Evolutionary conservation across 805 yeast genomes (phyloP).

Genomic region (Candida ficus): DNA sequence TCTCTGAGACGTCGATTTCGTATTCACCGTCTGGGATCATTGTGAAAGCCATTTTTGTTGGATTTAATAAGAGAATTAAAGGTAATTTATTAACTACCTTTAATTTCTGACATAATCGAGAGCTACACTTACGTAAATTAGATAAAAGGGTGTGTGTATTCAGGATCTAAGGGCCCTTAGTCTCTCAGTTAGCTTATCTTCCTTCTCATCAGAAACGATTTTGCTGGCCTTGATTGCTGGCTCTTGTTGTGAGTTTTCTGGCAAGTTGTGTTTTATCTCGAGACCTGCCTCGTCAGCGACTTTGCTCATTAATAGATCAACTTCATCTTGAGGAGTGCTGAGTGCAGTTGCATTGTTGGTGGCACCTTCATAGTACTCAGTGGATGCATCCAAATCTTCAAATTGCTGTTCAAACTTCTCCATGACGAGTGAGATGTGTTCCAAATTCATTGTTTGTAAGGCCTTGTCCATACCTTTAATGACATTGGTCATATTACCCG

Average conservation of each 20-base stretch:
- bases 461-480: constrained; percentile 97
- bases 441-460: constrained; percentile 90
- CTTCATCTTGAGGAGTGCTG: constrained; percentile 92
- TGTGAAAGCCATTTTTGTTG: too few species aligned
- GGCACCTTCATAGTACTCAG: constrained; percentile 88
- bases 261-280: constrained; percentile 81
- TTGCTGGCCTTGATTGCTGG: constrained; percentile 44
- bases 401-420: constrained; percentile 95
- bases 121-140: too few species aligned
- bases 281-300: constrained; percentile 98
- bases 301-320: constrained; percentile 81
- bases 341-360: constrained; percentile 85
- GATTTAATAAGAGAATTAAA: too few species aligned
- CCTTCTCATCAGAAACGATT: constrained; percentile 60
- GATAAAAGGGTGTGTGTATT: too few species aligned
- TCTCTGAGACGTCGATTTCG: constrained; percentile 17
- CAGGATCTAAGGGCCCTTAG: constrained; percentile 71
- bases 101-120: too few species aligned
- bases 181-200: constrained; percentile 83
- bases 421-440: constrained; percentile 89
- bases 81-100: too few species aligned
- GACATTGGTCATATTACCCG: constrained; percentile 89
- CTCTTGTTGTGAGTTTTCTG: constrained; percentile 42
- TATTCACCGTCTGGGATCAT: constrained; percentile 24
- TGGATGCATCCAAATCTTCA: constrained; percentile 91